Conservation (phyloP, 768 basidiomycete species). For the Serendipita sp. region DNA sequence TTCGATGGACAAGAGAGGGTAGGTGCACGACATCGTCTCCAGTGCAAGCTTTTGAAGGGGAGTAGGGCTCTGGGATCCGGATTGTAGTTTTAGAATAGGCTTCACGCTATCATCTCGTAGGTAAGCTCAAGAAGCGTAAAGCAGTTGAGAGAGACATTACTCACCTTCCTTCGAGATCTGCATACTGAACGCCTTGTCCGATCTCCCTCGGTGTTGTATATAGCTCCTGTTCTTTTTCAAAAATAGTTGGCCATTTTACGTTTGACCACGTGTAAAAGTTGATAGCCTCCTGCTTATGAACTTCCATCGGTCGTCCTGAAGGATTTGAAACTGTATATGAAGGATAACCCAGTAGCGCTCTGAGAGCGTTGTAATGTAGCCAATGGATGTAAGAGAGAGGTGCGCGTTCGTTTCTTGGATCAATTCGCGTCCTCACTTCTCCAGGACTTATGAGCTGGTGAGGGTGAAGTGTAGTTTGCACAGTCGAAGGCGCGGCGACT, state of each 20-base stretch:
- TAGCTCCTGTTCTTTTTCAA: neutral
- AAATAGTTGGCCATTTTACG: neutral
- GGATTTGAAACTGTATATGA: neutral
- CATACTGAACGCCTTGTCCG: neutral
- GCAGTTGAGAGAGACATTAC: neutral
- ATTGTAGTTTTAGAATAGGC: neutral
- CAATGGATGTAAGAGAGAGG: conserved; percentile 4
- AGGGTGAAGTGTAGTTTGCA: neutral
- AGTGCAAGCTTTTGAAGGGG: conserved; percentile 1
- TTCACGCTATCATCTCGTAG: neutral
- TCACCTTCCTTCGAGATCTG: conserved; percentile 2
- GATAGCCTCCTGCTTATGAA: neutral
- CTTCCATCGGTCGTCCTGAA: neutral
- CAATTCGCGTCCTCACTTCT: neutral
- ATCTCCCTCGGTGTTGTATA: neutral
- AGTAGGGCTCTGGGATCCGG: neutral
- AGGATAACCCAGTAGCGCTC: neutral
- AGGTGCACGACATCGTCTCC: neutral
- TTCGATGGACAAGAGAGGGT: neutral
- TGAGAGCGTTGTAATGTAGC: conserved; percentile 3
- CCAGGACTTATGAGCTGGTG: conserved; percentile 6
- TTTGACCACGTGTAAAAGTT: conserved; percentile 5
- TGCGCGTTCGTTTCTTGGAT: neutral
- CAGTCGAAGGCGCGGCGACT: neutral
- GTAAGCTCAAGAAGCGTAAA: neutral